These are phyloP conservation scores for Arbutus unedo DNA, from an alignment of 148 eudicot genomes.

Conservation along the genomic window DNA sequence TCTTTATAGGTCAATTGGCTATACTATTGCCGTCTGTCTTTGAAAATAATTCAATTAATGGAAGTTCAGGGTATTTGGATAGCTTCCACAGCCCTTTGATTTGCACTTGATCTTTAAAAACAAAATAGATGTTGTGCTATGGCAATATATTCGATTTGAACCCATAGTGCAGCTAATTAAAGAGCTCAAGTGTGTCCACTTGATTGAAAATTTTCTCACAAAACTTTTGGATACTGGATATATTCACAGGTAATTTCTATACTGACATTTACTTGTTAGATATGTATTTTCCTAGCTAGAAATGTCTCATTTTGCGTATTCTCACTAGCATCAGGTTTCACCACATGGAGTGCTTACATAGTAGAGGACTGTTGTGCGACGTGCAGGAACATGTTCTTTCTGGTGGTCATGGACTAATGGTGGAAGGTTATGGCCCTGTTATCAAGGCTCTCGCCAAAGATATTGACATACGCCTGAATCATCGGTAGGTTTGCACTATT, in stretches of 20 bases:
- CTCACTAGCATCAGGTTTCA: neutral
- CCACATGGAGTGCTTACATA: slow-evolving; percentile 15
- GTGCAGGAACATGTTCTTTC: slow-evolving; percentile 91
- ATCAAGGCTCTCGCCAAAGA: slow-evolving; percentile 78
- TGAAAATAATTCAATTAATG: neutral
- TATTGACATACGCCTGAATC: slow-evolving; percentile 76
- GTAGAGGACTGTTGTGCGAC: slow-evolving; percentile 7
- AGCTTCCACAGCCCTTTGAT: neutral
- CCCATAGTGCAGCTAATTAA: neutral
- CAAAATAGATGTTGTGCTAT: neutral
- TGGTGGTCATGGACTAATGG: slow-evolving; percentile 99
- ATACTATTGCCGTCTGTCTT: neutral
- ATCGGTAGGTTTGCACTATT: slow-evolving; percentile 47
- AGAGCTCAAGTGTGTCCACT: neutral
- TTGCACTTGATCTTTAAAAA: too few relatives aligned
- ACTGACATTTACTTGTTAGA: too few relatives aligned
- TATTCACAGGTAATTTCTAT: too few relatives aligned
- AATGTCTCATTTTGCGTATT: neutral
- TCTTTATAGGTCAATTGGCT: neutral
- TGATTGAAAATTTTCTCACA: neutral
- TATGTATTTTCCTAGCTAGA: neutral
- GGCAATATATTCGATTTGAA: neutral
- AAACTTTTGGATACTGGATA: too few relatives aligned
- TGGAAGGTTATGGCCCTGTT: slow-evolving; percentile 84
- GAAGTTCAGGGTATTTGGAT: neutral